Percentiles rank a stretch among this genome's conserved stretches.
phyloP scores from a whole-genome alignment of 106 monocot genomes.

The Dioscorea alata region DNA sequence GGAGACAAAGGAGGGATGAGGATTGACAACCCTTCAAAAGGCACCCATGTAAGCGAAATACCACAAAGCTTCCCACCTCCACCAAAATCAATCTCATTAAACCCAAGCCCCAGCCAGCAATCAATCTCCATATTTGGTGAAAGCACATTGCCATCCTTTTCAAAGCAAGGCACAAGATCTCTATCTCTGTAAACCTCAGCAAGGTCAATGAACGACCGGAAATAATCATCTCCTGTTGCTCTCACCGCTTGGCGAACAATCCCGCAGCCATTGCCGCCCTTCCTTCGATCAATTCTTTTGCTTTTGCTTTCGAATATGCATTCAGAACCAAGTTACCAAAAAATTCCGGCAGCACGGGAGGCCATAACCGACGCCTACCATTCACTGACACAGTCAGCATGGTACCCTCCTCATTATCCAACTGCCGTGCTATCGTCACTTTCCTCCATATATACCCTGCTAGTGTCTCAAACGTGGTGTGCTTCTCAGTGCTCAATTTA shows the following conservation, averaged over 20 bases:
- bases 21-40: conserved; percentile 36
- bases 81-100: conserved; percentile 64
- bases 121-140: conserved; percentile 51
- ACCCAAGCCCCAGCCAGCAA: conserved; percentile 58
- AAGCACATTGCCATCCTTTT: conserved; percentile 25
- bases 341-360: no score
- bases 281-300: not conserved
- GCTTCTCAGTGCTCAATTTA: not conserved
- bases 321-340: conserved; percentile 21
- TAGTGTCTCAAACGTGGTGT: conserved; percentile 13
- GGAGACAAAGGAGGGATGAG: conserved; percentile 26
- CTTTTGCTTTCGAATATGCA: conserved; percentile 6
- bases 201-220: conserved; percentile 75
- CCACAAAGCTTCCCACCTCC: conserved; percentile 25
- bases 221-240: conserved; percentile 30
- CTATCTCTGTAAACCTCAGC: conserved; percentile 18
- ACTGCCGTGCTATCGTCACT: conserved; percentile 13
- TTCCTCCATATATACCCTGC: conserved; percentile 23
- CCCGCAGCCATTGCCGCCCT: conserved; percentile 4
- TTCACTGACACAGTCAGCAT: conserved; percentile 6
- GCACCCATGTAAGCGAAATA: conserved; percentile 32
- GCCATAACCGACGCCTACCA: conserved; percentile 11
- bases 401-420: not conserved
- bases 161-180: conserved; percentile 17
- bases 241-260: conserved; percentile 29